Conservation (phyloP, 345 rosid genomes). For the Noccaea caerulescens region DNA sequence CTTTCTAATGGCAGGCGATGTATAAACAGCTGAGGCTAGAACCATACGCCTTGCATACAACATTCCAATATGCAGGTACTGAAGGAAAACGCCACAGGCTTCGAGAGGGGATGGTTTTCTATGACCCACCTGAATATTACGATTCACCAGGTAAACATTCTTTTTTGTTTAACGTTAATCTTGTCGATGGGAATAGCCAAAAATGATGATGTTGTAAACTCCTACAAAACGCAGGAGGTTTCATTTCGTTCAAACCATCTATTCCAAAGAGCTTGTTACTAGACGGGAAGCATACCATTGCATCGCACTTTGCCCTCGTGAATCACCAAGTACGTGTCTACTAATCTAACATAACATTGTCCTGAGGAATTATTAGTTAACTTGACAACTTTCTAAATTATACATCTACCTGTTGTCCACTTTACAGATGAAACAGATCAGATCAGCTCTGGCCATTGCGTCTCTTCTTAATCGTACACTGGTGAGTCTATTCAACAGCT, state of each 20-base stretch:
- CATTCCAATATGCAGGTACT: conserved; percentile 95
- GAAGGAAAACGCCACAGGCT: conserved; percentile 97
- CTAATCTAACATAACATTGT: conserved; percentile 36
- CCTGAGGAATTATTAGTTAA: conserved; percentile 24
- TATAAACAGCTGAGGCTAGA: conserved; percentile 85
- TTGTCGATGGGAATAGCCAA: conserved; percentile 22
- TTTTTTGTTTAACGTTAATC: not conserved
- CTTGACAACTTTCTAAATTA: conserved; percentile 30
- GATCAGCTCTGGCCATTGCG: conserved; percentile 91
- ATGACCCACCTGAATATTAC: conserved; percentile 89
- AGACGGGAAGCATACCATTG: conserved; percentile 80
- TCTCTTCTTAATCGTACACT: conserved; percentile 80
- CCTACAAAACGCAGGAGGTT: conserved; percentile 71
- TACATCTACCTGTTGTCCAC: conserved; percentile 32
- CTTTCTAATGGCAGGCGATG: conserved; percentile 65
- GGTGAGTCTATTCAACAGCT: conserved; percentile 57
- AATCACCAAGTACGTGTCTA: conserved; percentile 77
- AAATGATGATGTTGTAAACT: conserved; percentile 1
- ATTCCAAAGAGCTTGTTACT: conserved; percentile 82
- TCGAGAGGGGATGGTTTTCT: conserved; percentile 87
- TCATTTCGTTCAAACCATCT: conserved; percentile 83
- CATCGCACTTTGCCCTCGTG: conserved; percentile 75
- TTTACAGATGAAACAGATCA: conserved; percentile 85
- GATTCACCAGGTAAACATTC: conserved; percentile 67
- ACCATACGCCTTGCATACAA: conserved; percentile 95